These are phyloP conservation scores for Scheffersomyces segobiensis DNA, from an alignment of 1,139 yeast species.

Conservation along the genomic window DNA sequence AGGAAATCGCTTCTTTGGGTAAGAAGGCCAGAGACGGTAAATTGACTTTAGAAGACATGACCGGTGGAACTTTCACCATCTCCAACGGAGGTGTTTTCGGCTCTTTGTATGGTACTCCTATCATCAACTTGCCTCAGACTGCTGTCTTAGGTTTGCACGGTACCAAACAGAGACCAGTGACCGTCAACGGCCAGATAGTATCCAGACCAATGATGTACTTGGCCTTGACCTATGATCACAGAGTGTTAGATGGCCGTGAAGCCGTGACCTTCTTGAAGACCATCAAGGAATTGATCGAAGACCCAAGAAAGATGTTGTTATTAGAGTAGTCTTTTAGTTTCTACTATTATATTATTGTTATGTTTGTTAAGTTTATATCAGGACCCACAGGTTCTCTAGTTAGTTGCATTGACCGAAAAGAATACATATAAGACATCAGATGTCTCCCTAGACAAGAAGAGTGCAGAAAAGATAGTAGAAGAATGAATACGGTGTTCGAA, in stretches of 20 bases:
- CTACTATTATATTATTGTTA: neutral
- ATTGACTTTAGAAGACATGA: slow-evolving; percentile 96
- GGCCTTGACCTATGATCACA: slow-evolving; percentile 97
- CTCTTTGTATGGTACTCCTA: slow-evolving; percentile 96
- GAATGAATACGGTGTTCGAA: too few species aligned
- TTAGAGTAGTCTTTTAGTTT: slow-evolving; percentile 13
- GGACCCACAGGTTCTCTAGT: neutral
- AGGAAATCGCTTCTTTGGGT: slow-evolving; percentile 81
- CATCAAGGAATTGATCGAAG: slow-evolving; percentile 95
- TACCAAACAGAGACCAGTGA: slow-evolving; percentile 96
- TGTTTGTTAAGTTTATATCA: neutral
- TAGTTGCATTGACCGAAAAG: neutral
- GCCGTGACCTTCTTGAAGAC: slow-evolving; percentile 97
- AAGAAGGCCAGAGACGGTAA: slow-evolving; percentile 96
- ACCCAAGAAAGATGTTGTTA: slow-evolving; percentile 97
- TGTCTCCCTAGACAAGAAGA: neutral
- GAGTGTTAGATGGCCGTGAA: slow-evolving; percentile 98
- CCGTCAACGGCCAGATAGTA: slow-evolving; percentile 92
- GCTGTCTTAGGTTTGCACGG: slow-evolving; percentile 98
- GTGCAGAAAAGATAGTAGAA: neutral
- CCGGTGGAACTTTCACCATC: slow-evolving; percentile 99
- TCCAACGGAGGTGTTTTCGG: slow-evolving; percentile 99
- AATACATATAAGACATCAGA: neutral
- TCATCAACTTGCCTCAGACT: slow-evolving; percentile 96
- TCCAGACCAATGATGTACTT: slow-evolving; percentile 99